These are phyloP conservation scores for Epichloe typhina DNA, from an alignment of 2,329 filamentous ascomycete genomes.

Conservation along the genomic window DNA sequence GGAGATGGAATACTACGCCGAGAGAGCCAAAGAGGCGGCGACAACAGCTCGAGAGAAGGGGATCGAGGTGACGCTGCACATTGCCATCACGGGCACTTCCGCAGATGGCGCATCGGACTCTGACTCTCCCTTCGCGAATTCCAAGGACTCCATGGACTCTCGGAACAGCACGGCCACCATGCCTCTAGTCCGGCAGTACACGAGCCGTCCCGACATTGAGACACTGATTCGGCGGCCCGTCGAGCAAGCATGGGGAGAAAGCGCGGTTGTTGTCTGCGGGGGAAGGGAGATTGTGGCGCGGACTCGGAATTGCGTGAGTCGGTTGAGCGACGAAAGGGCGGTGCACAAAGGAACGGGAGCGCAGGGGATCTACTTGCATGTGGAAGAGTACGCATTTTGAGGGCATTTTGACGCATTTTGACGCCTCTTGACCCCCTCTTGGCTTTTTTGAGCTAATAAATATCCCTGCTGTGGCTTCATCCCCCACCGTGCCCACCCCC, in stretches of 20 bases:
- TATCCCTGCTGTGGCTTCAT: too few relatives aligned
- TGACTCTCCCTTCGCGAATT: too few relatives aligned
- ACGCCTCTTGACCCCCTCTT: slow-evolving; percentile 29
- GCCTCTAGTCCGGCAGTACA: slow-evolving; percentile 30
- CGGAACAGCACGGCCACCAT: background rate
- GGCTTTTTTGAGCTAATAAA: too few relatives aligned
- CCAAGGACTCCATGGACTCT: background rate
- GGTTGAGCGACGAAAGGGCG: slow-evolving; percentile 45
- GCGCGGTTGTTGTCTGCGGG: slow-evolving; percentile 47
- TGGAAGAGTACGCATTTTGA: slow-evolving; percentile 46
- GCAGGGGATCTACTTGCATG: slow-evolving; percentile 47
- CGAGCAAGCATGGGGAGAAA: slow-evolving; percentile 46
- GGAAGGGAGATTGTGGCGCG: slow-evolving; percentile 40
- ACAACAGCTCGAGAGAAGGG: slow-evolving; percentile 27
- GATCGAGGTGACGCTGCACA: slow-evolving; percentile 36
- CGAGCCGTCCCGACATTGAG: slow-evolving; percentile 35
- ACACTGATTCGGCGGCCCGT: slow-evolving; percentile 39
- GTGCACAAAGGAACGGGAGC: slow-evolving; percentile 53
- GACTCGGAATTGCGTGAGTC: slow-evolving; percentile 41
- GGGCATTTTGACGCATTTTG: slow-evolving; percentile 24
- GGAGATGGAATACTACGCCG: slow-evolving; percentile 42
- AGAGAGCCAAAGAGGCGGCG: slow-evolving; percentile 32
- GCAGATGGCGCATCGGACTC: background rate
- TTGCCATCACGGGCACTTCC: slow-evolving; percentile 36
- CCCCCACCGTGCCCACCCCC: too few relatives aligned